Percentiles rank a stretch among this genome's conserved stretches.
phyloP scores from a whole-genome alignment of 331 rosid genomes.

The Rhamnella rubrinervis region DNA sequence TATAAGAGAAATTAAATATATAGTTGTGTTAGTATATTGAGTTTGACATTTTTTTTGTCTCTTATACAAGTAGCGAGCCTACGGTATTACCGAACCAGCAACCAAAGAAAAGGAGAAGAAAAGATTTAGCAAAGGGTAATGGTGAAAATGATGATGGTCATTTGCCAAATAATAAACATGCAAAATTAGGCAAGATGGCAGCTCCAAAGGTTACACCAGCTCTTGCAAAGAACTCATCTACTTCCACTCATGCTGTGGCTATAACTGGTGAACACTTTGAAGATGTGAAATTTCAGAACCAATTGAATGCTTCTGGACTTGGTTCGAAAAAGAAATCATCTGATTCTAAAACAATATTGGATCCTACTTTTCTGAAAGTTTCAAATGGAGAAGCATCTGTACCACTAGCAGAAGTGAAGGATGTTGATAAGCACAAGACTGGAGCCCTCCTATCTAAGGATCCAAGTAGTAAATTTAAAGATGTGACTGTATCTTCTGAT shows the following conservation, averaged over 20 bases:
- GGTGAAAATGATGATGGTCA: slow-evolving; percentile 52
- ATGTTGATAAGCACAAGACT: slow-evolving; percentile 59
- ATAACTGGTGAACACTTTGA: slow-evolving; percentile 46
- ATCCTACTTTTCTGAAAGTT: slow-evolving; percentile 56
- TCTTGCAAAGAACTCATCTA: slow-evolving; percentile 48
- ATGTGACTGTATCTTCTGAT: slow-evolving; percentile 51
- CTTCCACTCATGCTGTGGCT: slow-evolving; percentile 46
- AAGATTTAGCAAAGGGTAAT: slow-evolving; percentile 65
- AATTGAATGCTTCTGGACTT: slow-evolving; percentile 45
- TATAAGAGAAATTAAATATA: background rate
- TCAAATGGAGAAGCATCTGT: slow-evolving; percentile 54
- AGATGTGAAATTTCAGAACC: slow-evolving; percentile 53
- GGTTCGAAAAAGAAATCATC: slow-evolving; percentile 53
- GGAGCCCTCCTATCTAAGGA: slow-evolving; percentile 62
- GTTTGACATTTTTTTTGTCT: slow-evolving; percentile 19
- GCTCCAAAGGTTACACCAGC: slow-evolving; percentile 51
- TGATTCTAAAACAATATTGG: slow-evolving; percentile 50
- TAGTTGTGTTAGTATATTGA: slow-evolving; percentile 4
- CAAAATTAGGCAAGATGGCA: slow-evolving; percentile 61
- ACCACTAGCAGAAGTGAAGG: slow-evolving; percentile 51
- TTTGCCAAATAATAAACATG: slow-evolving; percentile 56
- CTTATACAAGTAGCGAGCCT: slow-evolving; percentile 49
- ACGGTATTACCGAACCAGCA: slow-evolving; percentile 73
- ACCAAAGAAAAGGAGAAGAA: slow-evolving; percentile 93
- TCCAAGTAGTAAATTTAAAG: slow-evolving; percentile 53